Percentiles rank a stretch among this genome's conserved stretches.
Evolutionary conservation across 495 filamentous ascomycete species (phyloP).

Genomic region (Neurospora tetraspora): DNA sequence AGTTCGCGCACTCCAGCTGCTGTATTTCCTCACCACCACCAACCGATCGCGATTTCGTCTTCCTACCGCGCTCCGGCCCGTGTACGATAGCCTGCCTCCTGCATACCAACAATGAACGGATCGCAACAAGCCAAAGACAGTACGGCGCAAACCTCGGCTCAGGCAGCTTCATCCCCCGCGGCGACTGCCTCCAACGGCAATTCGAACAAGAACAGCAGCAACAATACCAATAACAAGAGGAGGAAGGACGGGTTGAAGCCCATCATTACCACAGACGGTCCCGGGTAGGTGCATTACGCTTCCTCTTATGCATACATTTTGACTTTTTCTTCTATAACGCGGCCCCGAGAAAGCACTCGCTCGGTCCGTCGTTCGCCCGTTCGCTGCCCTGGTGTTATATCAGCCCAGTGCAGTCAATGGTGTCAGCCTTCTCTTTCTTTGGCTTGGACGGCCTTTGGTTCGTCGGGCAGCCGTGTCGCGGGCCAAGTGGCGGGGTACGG

Average conservation of each 20-base stretch:
- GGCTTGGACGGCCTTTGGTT: not conserved
- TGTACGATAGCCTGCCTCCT: not conserved
- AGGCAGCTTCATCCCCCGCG: slow-evolving; percentile 12
- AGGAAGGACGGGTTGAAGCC: slow-evolving; percentile 84
- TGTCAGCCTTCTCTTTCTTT: not conserved
- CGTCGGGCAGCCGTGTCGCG: slow-evolving; percentile 1
- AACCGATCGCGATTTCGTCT: not conserved
- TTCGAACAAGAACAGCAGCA: slow-evolving; percentile 33
- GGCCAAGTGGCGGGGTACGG: slow-evolving; percentile 24
- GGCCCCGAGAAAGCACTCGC: slow-evolving; percentile 17
- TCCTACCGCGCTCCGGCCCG: not conserved
- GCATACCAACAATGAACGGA: slow-evolving; percentile 23
- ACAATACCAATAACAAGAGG: slow-evolving; percentile 63
- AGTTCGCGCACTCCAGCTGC: not conserved
- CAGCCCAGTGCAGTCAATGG: not conserved
- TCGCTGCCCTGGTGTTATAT: not conserved
- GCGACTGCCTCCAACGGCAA: slow-evolving; percentile 21
- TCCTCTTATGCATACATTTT: slow-evolving; percentile 8
- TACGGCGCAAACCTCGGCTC: slow-evolving; percentile 15
- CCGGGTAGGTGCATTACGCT: slow-evolving; percentile 30
- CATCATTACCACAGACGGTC: slow-evolving; percentile 74
- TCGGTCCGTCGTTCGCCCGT: slow-evolving; percentile 23
- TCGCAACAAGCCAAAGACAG: slow-evolving; percentile 17
- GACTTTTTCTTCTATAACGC: slow-evolving; percentile 2
- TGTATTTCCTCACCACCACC: not conserved